Evolutionary conservation across 1,284 basidiomycete species (phyloP).

Genomic region (Trametes polyzona): DNA sequence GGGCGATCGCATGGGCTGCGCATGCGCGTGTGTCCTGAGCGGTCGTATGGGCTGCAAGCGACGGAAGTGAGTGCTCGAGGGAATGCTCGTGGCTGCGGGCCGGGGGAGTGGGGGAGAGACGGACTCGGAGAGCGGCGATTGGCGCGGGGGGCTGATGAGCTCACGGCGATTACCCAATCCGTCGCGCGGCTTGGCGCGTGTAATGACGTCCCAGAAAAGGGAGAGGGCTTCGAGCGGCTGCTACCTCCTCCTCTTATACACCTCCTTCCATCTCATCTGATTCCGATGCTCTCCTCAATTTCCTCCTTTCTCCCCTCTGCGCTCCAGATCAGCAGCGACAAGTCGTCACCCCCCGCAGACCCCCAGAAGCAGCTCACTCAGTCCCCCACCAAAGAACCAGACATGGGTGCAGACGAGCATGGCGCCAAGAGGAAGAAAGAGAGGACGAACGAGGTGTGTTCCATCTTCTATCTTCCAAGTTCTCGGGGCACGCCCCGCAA

Average conservation of each 20-base stretch:
- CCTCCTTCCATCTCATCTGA: constrained; percentile 24
- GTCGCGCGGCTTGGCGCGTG: constrained; percentile 14
- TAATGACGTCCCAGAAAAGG: constrained; percentile 25
- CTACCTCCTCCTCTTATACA: constrained; percentile 10
- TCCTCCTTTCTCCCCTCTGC: constrained; percentile 63
- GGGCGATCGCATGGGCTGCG: not conserved
- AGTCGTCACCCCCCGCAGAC: constrained; percentile 34
- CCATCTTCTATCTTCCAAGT: not conserved
- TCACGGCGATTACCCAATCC: constrained; percentile 7
- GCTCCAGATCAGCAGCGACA: constrained; percentile 43
- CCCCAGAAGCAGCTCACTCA: constrained; percentile 22
- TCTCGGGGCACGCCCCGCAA: too few relatives aligned
- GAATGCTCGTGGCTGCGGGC: too few relatives aligned
- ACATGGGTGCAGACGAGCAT: constrained; percentile 35
- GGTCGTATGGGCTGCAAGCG: not conserved
- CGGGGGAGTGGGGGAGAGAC: not conserved
- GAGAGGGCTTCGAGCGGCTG: constrained; percentile 16
- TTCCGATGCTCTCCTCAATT: constrained; percentile 63
- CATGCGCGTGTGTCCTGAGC: too few relatives aligned
- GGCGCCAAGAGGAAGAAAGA: constrained; percentile 49
- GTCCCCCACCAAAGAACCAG: constrained; percentile 22
- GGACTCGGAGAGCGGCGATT: not conserved
- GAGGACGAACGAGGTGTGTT: constrained; percentile 59
- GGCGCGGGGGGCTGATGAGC: constrained; percentile 7
- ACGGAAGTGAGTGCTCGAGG: too few relatives aligned